Percentiles rank a stretch among this genome's conserved stretches.
These are phyloP conservation scores for Gossypium trilobum DNA, from an alignment of 441 rosid species.

Conservation along the genomic window DNA sequence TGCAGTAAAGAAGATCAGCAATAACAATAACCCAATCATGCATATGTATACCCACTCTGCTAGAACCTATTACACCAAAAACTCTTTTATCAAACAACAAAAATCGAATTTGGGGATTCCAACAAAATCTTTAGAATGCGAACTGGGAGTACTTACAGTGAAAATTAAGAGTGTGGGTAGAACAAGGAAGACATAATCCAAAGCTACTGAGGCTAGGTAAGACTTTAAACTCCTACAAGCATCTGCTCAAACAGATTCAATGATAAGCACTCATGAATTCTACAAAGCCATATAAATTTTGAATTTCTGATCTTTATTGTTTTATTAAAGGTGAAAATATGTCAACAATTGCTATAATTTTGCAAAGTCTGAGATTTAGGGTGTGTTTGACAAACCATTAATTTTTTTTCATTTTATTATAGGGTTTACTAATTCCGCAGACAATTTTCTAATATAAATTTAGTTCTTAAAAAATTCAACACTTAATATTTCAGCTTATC, in stretches of 20 bases:
- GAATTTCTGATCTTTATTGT: neutral
- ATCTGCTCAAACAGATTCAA: constrained; percentile 24
- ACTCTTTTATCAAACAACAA: neutral
- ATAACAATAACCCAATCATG: constrained; percentile 25
- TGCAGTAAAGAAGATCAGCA: constrained; percentile 31
- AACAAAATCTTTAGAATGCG: neutral
- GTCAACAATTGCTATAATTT: too few species aligned
- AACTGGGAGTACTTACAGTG: constrained; percentile 46
- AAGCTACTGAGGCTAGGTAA: constrained; percentile 29
- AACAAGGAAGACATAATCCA: constrained; percentile 56
- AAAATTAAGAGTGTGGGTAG: constrained; percentile 52
- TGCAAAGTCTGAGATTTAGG: too few species aligned
- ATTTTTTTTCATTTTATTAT: too few species aligned
- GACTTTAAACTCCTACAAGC: constrained; percentile 29
- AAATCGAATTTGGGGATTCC: neutral
- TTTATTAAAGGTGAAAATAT: neutral
- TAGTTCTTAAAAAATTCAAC: too few species aligned
- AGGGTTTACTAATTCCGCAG: too few species aligned
- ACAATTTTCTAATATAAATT: too few species aligned
- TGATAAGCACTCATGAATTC: neutral
- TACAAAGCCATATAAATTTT: neutral
- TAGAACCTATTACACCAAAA: constrained; percentile 42
- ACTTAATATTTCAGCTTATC: too few species aligned
- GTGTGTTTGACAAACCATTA: too few species aligned
- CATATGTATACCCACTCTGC: constrained; percentile 52